Conservation (phyloP, 371 early-diverging fungal genomes). For the Mortierella sp. region DNA sequence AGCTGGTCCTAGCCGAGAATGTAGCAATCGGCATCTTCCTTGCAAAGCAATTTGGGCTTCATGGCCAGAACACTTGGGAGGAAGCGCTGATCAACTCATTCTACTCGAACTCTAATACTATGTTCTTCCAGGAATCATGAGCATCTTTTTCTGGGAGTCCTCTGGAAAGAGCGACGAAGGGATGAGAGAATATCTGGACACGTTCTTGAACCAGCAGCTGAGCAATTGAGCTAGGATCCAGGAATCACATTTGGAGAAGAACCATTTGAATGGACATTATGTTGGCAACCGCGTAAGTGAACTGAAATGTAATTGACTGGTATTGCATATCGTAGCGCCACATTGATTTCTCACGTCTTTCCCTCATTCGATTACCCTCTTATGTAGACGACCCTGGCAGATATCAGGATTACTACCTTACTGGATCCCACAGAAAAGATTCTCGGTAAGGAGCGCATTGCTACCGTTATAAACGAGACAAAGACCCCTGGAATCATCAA, state of each 20-base stretch:
- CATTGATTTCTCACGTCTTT: background rate
- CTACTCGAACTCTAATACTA: constrained; percentile 22
- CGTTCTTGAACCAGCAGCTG: constrained; percentile 23
- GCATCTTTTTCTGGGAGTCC: constrained; percentile 34
- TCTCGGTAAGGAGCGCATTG: constrained; percentile 24
- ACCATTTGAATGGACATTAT: constrained; percentile 26
- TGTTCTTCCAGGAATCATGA: constrained; percentile 35
- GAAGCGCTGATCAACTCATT: constrained; percentile 38
- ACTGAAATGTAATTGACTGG: background rate
- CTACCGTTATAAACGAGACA: constrained; percentile 17
- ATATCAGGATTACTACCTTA: constrained; percentile 24
- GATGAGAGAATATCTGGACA: constrained; percentile 21
- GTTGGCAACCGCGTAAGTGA: constrained; percentile 31
- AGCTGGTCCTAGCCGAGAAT: constrained; percentile 25
- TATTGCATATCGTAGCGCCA: background rate
- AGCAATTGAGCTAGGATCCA: constrained; percentile 19
- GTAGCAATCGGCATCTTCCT: constrained; percentile 38
- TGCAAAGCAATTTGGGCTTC: constrained; percentile 35
- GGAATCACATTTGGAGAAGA: constrained; percentile 29
- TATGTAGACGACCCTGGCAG: constrained; percentile 30
- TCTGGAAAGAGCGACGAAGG: constrained; percentile 9
- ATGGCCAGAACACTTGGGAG: constrained; percentile 32
- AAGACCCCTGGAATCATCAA: constrained; percentile 26
- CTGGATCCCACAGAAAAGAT: constrained; percentile 23
- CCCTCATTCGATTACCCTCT: too few relatives aligned